Evolutionary conservation across 78 protist species (phyloP).

Genomic region (Polysphondylium violaceum): DNA sequence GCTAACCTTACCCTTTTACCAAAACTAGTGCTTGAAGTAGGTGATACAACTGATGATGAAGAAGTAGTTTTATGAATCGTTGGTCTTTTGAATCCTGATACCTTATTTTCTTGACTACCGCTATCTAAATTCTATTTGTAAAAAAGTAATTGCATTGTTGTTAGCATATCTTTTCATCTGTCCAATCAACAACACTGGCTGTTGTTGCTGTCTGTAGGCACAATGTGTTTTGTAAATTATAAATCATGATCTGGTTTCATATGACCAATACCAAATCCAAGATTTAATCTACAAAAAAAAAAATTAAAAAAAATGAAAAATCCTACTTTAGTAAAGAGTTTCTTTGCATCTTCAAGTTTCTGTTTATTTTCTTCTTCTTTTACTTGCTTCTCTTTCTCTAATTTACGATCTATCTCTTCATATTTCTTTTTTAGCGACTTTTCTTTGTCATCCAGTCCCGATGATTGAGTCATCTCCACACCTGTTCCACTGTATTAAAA

Average conservation of each 20-base stretch:
- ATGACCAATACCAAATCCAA: too few species aligned
- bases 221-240: too few species aligned
- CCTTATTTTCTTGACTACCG: neutral
- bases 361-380: constrained; percentile 24
- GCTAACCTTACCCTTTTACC: neutral
- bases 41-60: too few species aligned
- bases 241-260: too few species aligned
- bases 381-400: constrained; percentile 17
- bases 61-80: constrained; percentile 18
- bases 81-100: constrained; percentile 73
- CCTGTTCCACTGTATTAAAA: too few species aligned
- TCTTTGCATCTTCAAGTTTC: constrained; percentile 39
- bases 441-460: constrained; percentile 38
- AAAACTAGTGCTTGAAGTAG: too few species aligned
- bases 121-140: constrained; percentile 9
- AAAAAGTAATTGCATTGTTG: too few species aligned
- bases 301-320: constrained; percentile 8
- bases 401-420: constrained; percentile 43
- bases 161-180: too few species aligned
- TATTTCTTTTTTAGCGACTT: constrained; percentile 45
- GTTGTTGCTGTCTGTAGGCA: too few species aligned
- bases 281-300: too few species aligned
- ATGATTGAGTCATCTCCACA: too few species aligned
- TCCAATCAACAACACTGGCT: too few species aligned
- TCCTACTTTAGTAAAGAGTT: constrained; percentile 18